Evolutionary conservation across 2,329 filamentous ascomycete species (phyloP), one percentile per base, ranked within the genome.

Genomic region (Botrytis fragariae): DNA sequence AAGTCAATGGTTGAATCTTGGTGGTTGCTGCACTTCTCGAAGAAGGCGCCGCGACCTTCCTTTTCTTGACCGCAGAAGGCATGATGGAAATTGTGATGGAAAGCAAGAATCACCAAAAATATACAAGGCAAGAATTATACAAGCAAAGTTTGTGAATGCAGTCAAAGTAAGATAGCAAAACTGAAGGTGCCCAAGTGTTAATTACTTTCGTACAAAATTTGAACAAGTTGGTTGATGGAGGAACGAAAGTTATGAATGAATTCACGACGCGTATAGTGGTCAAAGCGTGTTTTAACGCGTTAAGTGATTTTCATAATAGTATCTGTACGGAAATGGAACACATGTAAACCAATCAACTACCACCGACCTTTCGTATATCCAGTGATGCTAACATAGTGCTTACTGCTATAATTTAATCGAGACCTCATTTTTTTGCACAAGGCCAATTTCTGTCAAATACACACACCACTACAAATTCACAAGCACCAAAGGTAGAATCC

Each of bases 1-100:
- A 80, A 76, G 83, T 82, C 64, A 86, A 83, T n/a, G 75, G 75
- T 78, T 81, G 69, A 63, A 74, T 65, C 48, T 63, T 75, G 37
- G 48, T 72, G 37, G 76, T 73, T 62, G 73, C 32, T 42, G 73
- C 72, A 51, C 60, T 76, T 70, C 51, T 75, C 45, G 75, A 39
- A 8, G 71, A 72, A 10, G 77, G 71, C 54, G 76, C 72, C 45
- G 74, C 32, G 60, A 81, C 71, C 77, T 80, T 81, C 74, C 77
- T 74, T 72, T 76, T 78, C 68, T 81, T 81, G 25, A 75, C 76
- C 12, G 77, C 77, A 54, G 76, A 72, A 70, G 79, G 76, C 80
- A 81, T 81, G 45, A 68, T 79, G 73, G 69, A 75, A 71, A 73
- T 78, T 76, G 71, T 72, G 76, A 73, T 61, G 29, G 73, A 48